These are phyloP conservation scores for Podospora appendiculata DNA, from an alignment of 495 filamentous ascomycete genomes.

Conservation along the genomic window DNA sequence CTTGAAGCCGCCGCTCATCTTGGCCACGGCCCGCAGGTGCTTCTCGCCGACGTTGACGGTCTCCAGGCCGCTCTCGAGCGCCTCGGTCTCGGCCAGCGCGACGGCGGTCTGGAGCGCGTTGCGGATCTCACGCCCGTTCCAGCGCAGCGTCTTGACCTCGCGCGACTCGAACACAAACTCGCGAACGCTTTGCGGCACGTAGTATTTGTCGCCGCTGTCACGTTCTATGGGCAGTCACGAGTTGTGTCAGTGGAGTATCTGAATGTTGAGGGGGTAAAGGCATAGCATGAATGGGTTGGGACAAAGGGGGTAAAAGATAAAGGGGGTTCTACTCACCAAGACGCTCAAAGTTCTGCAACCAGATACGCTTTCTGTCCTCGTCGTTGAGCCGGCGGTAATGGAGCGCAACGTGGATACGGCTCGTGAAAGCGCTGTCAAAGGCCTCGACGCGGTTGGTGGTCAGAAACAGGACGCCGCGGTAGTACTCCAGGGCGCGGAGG, in stretches of 20 bases:
- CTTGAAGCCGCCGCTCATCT: constrained; percentile 36
- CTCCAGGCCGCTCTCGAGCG: constrained; percentile 22
- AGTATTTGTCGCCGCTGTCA: constrained; percentile 22
- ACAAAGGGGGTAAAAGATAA: too few relatives aligned
- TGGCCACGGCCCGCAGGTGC: constrained; percentile 27
- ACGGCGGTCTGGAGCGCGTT: constrained; percentile 38
- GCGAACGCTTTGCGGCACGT: constrained; percentile 20
- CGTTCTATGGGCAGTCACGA: constrained; percentile 8
- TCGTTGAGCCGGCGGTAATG: constrained; percentile 29
- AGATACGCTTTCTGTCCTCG: constrained; percentile 28
- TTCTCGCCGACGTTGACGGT: constrained; percentile 24
- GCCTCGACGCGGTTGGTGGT: constrained; percentile 45
- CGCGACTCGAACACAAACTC: constrained; percentile 20
- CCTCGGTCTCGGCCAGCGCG: constrained; percentile 34
- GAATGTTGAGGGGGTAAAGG: too few relatives aligned
- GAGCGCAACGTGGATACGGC: constrained; percentile 43
- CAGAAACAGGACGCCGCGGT: constrained; percentile 55
- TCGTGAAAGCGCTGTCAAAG: constrained; percentile 45
- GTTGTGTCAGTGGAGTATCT: too few relatives aligned
- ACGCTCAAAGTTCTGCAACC: constrained; percentile 33
- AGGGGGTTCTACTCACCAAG: constrained; percentile 2
- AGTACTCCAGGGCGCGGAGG: constrained; percentile 38
- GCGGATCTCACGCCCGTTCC: constrained; percentile 35
- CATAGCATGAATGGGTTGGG: too few relatives aligned
- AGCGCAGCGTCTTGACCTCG: constrained; percentile 21